phyloP scores from a whole-genome alignment of 768 basidiomycete genomes.

The Lyophyllum semitale region DNA sequence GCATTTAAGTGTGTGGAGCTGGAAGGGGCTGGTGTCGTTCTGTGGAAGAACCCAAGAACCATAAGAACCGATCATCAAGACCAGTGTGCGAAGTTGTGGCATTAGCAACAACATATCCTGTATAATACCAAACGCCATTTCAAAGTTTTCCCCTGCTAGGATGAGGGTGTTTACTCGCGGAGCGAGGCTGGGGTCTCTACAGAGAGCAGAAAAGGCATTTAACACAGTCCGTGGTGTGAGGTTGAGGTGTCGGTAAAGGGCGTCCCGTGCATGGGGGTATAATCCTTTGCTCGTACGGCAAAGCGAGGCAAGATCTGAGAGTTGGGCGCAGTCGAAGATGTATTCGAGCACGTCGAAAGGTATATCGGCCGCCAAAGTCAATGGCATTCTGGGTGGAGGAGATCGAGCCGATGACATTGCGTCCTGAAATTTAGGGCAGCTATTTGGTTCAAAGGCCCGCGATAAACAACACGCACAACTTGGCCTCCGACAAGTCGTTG shows the following conservation, averaged over 20 bases:
- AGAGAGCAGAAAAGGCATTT: conserved; percentile 22
- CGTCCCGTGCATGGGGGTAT: conserved; percentile 18
- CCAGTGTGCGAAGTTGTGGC: conserved; percentile 22
- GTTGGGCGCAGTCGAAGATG: conserved; percentile 16
- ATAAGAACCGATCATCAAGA: conserved; percentile 19
- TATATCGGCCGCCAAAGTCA: conserved; percentile 1
- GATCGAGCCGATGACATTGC: too few species aligned
- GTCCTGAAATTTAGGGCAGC: too few species aligned
- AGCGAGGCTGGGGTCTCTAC: conserved; percentile 20
- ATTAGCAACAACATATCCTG: conserved; percentile 21
- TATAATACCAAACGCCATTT: conserved; percentile 23
- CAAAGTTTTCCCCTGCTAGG: conserved; percentile 15
- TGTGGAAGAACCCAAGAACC: conserved; percentile 26
- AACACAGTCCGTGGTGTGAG: conserved; percentile 20
- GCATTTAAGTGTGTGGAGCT: conserved; percentile 19
- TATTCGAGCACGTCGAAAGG: conserved; percentile 24
- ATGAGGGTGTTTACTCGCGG: conserved; percentile 20
- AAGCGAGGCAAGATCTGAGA: conserved; percentile 18
- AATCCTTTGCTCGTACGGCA: conserved; percentile 22
- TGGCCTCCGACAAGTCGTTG: background rate
- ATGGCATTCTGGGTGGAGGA: too few species aligned
- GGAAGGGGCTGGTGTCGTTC: conserved; percentile 18
- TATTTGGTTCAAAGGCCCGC: conserved; percentile 14
- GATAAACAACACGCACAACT: conserved; percentile 16
- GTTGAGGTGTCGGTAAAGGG: conserved; percentile 23